phyloP scores from a whole-genome alignment of 257 asterid species.

The Mitragyna speciosa region DNA sequence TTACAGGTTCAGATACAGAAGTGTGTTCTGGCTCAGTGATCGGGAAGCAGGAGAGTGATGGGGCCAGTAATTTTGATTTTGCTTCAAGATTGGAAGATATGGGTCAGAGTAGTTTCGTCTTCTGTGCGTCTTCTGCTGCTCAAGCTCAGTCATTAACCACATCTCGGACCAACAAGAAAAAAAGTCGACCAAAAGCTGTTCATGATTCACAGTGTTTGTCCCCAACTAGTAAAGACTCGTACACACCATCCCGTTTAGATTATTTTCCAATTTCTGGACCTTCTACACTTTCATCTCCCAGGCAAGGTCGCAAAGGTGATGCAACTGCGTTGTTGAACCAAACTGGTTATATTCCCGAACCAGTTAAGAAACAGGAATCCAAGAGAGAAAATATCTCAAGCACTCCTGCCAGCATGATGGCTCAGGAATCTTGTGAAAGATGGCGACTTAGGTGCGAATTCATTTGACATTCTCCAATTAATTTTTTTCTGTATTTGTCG shows the following conservation, averaged over 20 bases:
- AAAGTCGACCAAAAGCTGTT: conserved; percentile 42
- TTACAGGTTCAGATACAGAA: conserved; percentile 55
- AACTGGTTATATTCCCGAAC: conserved; percentile 36
- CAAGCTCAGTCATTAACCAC: conserved; percentile 49
- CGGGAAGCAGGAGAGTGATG: conserved; percentile 63
- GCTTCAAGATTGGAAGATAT: conserved; percentile 40
- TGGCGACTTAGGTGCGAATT: conserved; percentile 79
- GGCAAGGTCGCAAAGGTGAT: conserved; percentile 44
- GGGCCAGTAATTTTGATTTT: conserved; percentile 37
- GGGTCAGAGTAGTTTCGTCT: conserved; percentile 56
- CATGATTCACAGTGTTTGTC: conserved; percentile 43
- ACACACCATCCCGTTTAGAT: conserved; percentile 40
- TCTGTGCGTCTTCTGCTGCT: conserved; percentile 68
- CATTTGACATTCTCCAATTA: not conserved
- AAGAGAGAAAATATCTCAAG: conserved; percentile 36
- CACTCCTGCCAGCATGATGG: conserved; percentile 55
- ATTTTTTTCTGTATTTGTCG: not conserved
- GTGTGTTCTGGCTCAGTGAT: conserved; percentile 46
- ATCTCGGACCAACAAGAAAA: conserved; percentile 56
- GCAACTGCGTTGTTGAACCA: conserved; percentile 37
- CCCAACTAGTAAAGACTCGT: conserved; percentile 43
- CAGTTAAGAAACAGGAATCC: conserved; percentile 42
- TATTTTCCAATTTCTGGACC: conserved; percentile 55
- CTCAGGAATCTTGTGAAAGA: conserved; percentile 92
- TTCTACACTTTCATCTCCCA: conserved; percentile 38